Conservation (phyloP, 352 stramenopile species). For the Plasmopara muralis region DNA sequence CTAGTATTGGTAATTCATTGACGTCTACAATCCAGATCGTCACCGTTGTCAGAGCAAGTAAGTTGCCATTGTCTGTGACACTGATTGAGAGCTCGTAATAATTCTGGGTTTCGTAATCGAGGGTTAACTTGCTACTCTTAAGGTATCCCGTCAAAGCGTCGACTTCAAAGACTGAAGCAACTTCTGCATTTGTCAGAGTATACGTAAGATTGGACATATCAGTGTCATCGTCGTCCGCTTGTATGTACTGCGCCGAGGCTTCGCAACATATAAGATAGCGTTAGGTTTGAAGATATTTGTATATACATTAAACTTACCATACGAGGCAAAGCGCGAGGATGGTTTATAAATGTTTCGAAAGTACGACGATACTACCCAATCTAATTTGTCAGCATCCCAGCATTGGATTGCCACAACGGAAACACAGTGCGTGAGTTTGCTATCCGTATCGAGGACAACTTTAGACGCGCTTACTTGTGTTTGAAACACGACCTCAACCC, state of each 20-base stretch:
- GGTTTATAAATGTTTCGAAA: conserved; percentile 13
- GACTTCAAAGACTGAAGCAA: conserved; percentile 15
- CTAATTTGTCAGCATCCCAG: conserved; percentile 10
- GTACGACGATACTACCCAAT: conserved; percentile 21
- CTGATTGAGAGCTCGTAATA: conserved; percentile 22
- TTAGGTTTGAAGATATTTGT: not conserved
- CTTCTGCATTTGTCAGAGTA: conserved; percentile 6
- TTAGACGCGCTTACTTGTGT: conserved; percentile 23
- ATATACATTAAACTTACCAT: conserved; percentile 17
- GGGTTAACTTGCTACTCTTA: conserved; percentile 3
- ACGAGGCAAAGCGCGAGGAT: conserved; percentile 16
- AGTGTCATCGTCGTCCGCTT: conserved; percentile 23
- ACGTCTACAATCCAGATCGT: conserved; percentile 31
- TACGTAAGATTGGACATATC: conserved; percentile 9
- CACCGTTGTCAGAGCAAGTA: conserved; percentile 6
- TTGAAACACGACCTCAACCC: conserved; percentile 25
- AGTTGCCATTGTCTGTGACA: conserved; percentile 14
- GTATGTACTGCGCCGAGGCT: conserved; percentile 15
- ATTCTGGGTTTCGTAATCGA: conserved; percentile 30
- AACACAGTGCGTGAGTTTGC: conserved; percentile 14
- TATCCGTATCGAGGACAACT: conserved; percentile 20
- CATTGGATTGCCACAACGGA: conserved; percentile 21
- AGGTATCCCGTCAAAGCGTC: conserved; percentile 23
- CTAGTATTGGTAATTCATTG: conserved; percentile 22
- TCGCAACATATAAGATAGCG: conserved; percentile 2